phyloP scores from a whole-genome alignment of 2,329 filamentous ascomycete genomes.

The Trichophyton verrucosum region DNA sequence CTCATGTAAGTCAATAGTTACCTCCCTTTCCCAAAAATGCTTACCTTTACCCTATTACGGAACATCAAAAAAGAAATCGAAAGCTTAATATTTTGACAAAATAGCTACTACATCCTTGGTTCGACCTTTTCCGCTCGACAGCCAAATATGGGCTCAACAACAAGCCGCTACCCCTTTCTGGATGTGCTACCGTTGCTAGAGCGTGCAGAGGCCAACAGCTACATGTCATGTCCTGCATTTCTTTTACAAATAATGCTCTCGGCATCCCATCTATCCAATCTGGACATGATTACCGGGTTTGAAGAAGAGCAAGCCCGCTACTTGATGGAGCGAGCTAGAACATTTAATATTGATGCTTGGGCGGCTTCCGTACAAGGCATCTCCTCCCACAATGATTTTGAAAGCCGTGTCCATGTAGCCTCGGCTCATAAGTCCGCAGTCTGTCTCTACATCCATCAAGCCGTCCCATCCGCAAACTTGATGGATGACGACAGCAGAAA shows the following conservation, averaged over 20 bases:
- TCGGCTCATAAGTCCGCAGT: constrained; percentile 6
- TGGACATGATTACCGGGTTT: neutral
- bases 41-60: neutral
- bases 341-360: constrained; percentile 2
- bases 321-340: constrained; percentile 1
- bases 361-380: constrained; percentile 1
- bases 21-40: neutral
- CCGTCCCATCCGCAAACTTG: neutral
- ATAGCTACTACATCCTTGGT: constrained; percentile 8
- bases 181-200: constrained; percentile 5
- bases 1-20: constrained; percentile 2
- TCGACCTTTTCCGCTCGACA: constrained; percentile 1
- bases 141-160: neutral
- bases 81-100: neutral
- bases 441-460: constrained; percentile 6
- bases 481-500: constrained; percentile 2
- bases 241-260: constrained; percentile 6
- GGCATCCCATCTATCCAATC: constrained; percentile 3
- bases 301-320: constrained; percentile 3
- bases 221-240: constrained; percentile 7
- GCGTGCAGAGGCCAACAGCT: constrained; percentile 8
- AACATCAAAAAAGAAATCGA: neutral
- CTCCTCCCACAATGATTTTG: neutral
- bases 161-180: neutral
- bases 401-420: constrained; percentile 23